Evolutionary conservation across 2,329 filamentous ascomycete genomes (phyloP).

Genomic region (Microdochium bolleyi): DNA sequence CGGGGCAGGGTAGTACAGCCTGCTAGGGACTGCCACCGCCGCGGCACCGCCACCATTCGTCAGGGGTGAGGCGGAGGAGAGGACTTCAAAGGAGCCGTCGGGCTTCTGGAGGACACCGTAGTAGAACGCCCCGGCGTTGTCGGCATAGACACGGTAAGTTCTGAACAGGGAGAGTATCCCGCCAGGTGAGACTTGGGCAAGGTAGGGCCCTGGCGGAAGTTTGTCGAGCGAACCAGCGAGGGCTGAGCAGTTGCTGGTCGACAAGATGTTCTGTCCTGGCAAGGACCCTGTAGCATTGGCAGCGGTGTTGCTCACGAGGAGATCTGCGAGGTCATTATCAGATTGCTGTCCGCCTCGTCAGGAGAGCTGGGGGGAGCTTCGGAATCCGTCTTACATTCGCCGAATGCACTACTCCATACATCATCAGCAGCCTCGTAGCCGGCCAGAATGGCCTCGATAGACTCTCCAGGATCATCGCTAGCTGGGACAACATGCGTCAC

Average conservation of each 20-base stretch:
- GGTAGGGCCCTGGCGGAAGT: neutral
- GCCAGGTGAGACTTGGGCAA: neutral
- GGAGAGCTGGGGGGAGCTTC: neutral
- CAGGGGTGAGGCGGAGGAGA: neutral
- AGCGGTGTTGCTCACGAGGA: neutral
- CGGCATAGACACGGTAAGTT: neutral
- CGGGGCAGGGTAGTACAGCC: conserved; percentile 51
- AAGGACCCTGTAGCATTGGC: neutral
- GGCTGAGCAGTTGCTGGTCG: neutral
- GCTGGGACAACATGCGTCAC: neutral
- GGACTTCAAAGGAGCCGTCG: neutral
- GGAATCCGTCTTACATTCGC: neutral
- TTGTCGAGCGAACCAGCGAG: neutral
- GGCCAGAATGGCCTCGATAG: neutral
- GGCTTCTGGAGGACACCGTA: neutral
- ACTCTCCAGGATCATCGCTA: neutral
- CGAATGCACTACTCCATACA: neutral
- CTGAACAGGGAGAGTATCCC: neutral
- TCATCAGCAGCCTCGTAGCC: neutral
- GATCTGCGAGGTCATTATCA: neutral
- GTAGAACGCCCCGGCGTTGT: neutral
- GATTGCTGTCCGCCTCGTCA: neutral
- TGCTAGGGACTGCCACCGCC: conserved; percentile 42
- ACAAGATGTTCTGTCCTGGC: neutral
- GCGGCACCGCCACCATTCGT: neutral